Evolutionary conservation across 345 rosid genomes (phyloP), one percentile per base, ranked within the genome.

Genomic region (Arabis hirsuta): DNA sequence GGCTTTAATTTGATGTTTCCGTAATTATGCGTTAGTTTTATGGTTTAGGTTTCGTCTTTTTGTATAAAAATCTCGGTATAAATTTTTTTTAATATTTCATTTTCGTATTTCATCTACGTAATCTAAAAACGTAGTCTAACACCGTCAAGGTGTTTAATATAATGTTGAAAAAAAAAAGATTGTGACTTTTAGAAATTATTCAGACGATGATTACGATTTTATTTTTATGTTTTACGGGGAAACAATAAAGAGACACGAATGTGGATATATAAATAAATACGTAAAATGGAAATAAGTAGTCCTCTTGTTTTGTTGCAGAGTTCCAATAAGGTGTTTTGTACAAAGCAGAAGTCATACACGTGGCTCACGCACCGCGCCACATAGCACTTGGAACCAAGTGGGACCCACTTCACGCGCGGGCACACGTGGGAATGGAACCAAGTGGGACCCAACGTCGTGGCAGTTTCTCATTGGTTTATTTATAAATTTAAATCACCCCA

Each of bases 361-460:
- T 73, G 65, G 41, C 72, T 39, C 66, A 72, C 60, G 72, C 79
- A 70, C 65, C 46, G 19, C 36, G 55, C 41, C 26, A 74, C 59
- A 55, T 6, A 52, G 16, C 57, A 53, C 8, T 50, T 53, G 56
- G 43, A 60, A 63, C 41, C 41, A 3, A 7, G 4, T 10, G 24
- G 78, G 46, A 42, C 61, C 62, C 8, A 6, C 2, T 44, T 60
- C 50, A 67, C 56, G 57, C 65, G 70, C 64, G 19, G 1, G 0
- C 57, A 38, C 78, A 67, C 62, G 68, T 74, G 73, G 8, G 73
- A 74, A 34, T 67, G 69, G 43, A 60, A 63, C 41, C 41, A 3
- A 7, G 4, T 10, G 24, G 78, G 46, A 42, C 61, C n/a, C 8
- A 44, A n/a, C 16, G 2, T 5, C 58, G 79, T 75, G 52, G 52